Evolutionary conservation across 2,329 filamentous ascomycete genomes (phyloP), one percentile per base, ranked within the genome.

Genomic region (Aciculosporium take): DNA sequence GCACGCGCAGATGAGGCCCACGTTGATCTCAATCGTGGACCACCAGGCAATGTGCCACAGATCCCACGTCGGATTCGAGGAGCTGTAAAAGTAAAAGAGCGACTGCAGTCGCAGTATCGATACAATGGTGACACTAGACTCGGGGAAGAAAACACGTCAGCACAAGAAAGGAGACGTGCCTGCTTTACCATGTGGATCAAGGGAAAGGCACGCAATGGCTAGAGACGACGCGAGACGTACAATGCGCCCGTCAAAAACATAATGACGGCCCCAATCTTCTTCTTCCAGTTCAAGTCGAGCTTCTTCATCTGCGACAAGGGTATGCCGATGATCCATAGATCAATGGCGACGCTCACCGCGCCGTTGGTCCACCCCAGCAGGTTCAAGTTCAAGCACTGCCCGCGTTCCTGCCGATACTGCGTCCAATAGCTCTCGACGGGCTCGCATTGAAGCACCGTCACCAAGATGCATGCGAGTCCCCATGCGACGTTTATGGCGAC

Each of bases 21-120:
- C 15, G 31, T 44, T 44, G 44, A 46, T 39, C 27, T 46, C 41
- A 23, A 46, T 39, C 10, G 38, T 41, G 17, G 44, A 46, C 44
- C 44, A 46, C 44, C 34, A 39, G 3, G 36, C 44, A 10, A 36
- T 41, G 3, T 24, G 25, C 38, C 39, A 46, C 13, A 39, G n/a
- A 25, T 46, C 41, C 41, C 41, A 44, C 10, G 44, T 46, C 2
- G 38, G 41, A 15, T 46, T 46, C 1, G 20, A 33, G 4, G 44
- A 36, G 17, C 20, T 40, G 28, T 32, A 39, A 24, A 46, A 46
- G 21, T 39, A 37, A 2, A 23, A 17, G 13, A 46, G 41, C 5
- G 44, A 44, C 10, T 34, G 34, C 3, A 46, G 38, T 12, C 44
- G 44, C 38, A 46, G 13, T 9, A 44, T 42, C 1, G 44, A 46